Conservation (phyloP, 352 stramenopile species). For the Pythium sp. region DNA sequence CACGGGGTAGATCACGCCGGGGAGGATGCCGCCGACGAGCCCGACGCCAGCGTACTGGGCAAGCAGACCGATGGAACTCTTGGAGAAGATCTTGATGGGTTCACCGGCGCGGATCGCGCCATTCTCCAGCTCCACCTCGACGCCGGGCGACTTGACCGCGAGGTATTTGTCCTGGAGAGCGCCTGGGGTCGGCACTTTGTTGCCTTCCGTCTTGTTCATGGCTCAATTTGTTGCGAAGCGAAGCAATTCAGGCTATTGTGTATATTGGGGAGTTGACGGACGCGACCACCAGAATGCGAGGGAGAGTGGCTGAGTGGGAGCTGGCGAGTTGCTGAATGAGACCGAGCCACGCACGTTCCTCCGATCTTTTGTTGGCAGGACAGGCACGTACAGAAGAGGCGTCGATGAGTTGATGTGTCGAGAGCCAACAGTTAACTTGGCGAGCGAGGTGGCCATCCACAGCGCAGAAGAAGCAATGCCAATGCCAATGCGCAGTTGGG, state of each 20-base stretch:
- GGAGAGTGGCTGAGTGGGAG: neutral
- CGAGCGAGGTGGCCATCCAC: neutral
- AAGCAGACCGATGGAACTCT: slow-evolving; percentile 33
- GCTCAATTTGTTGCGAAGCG: neutral
- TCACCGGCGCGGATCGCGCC: slow-evolving; percentile 31
- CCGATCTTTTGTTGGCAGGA: neutral
- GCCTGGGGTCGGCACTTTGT: slow-evolving; percentile 7
- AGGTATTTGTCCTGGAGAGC: slow-evolving; percentile 10
- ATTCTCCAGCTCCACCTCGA: slow-evolving; percentile 24
- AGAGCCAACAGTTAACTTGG: slow-evolving; percentile 5
- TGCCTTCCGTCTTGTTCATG: neutral
- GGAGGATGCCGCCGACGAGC: slow-evolving; percentile 44
- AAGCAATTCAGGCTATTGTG: neutral
- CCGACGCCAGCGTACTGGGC: slow-evolving; percentile 58
- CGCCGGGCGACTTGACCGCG: slow-evolving; percentile 8
- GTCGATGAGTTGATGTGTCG: neutral
- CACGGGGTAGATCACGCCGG: slow-evolving; percentile 53
- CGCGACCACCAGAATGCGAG: slow-evolving; percentile 11
- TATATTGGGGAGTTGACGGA: neutral
- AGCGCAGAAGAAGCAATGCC: neutral
- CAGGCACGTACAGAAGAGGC: neutral
- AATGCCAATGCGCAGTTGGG: slow-evolving; percentile 24
- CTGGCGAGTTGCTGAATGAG: slow-evolving; percentile 4
- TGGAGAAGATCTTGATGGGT: slow-evolving; percentile 29
- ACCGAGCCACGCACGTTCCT: neutral